Base-by-base conservation (phyloP, 352 stramenopile genomes). In the Globisporangium spiculum region DNA sequence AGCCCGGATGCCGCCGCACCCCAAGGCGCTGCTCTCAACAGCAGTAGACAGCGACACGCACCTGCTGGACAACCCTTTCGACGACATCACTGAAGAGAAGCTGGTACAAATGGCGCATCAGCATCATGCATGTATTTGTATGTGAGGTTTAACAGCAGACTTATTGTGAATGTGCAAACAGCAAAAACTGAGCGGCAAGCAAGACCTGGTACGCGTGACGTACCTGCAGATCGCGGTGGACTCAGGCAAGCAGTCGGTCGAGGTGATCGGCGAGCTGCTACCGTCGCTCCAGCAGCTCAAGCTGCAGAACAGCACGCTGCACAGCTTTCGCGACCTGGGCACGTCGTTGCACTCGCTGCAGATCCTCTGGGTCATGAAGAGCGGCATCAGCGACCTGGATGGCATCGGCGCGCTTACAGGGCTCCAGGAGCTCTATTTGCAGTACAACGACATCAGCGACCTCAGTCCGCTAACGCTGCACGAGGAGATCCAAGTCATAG, bases 381-480 rank as follows among this genome's bases (percentile, higher is more conserved):
- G 88, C 55, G 75, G 76, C 16, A 86, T 97, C 46, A 76, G 67
- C 41, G 89, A 97, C 44, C 77, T 97, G 12, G 89, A 97, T 54
- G 90, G 90, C 55, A 96, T 97, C 63, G 76, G 86, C 54, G 88
- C 87, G 16, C 79, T 97, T 36, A 78, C 79, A n/a, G 82, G 76
- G 16, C 71, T 97, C 34, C 82, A 88, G 44, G 83, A 96, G 61
- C 75, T 97, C 12, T 88, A 92, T 56, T 64, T 95, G 6, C 77
- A 84, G 53, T 73, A 92, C 72, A 97, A 97, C 63, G 72, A 75
- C 27, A 82, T 97, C 57, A 80, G 59, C 44, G 86, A 95, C 63
- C 88, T 97, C 56, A 94, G 79, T 53, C 87, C 89, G 3, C 70
- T 96, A 38, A 86, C 82, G 34, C 91, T 96, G 84, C 90, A 96